Base-by-base conservation (phyloP, 495 filamentous ascomycete species). In the Alectoria sarmentosa region DNA sequence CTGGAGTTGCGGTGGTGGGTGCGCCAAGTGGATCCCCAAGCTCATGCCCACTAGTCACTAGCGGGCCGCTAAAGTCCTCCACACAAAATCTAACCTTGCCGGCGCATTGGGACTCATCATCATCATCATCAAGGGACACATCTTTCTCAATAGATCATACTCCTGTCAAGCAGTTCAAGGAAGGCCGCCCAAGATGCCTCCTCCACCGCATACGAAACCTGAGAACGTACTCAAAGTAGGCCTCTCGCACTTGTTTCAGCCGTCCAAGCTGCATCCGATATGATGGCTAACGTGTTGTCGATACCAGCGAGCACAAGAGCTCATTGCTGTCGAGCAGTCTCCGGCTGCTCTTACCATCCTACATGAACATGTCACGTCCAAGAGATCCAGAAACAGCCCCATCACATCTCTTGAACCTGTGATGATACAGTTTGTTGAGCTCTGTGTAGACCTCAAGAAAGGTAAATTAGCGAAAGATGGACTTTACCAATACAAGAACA, bases 401-500 rank as follows among this genome's bases (percentile, higher is more conserved):
- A 97, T 98, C 84, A 83, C 90, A 54, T 94, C 94, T 26, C 81
- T 98, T 69, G 94, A 98, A 83, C 94, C 95, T 69, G 92, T 98
- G 59, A 98, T 98, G 94, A 82, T 98, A 76, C 85, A 96, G 61
- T 89, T 98, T 71, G 94, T 98, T 69, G 94, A 98, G 79, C 84
- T 96, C 48, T 96, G 88, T 68, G 94, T 98, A 68, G 92, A 96
- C 71, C 86, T 97, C 70, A 88, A 92, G 78, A 98, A 97, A 77
- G 94, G 93, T 65, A 98, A 98, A 77, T 83, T 92, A 37, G 94
- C 94, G 76, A 98, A 98, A 81, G 94, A 98, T 82, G 94, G 94
- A 59, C 82, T 98, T 37, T 98, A 98, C 73, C 92, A 96, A 71
- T 98, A 98, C 84, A 98, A 98, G 84, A 98, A 98, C 75, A 96